Percentiles rank a stretch among this genome's conserved stretches.
Conservation (phyloP, 1,139 yeast genomes). For the Blastobotrys indianensis region DNA sequence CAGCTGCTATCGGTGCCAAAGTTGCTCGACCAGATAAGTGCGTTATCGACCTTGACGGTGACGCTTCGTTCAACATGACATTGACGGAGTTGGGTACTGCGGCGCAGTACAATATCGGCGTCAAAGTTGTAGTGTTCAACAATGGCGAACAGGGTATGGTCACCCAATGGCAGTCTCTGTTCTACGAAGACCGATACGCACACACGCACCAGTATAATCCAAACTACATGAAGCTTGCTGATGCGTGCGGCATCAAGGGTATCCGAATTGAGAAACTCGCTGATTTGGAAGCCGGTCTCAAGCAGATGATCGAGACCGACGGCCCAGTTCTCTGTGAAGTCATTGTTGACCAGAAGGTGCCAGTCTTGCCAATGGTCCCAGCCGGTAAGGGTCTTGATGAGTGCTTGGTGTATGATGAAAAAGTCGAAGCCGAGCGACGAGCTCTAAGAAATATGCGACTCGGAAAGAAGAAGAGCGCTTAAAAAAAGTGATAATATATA, state of each 20-base stretch:
- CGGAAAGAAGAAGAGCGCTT: slow-evolving; percentile 2
- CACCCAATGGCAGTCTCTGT: slow-evolving; percentile 97
- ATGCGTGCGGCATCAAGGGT: slow-evolving; percentile 87
- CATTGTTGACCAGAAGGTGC: slow-evolving; percentile 88
- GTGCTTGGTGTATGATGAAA: slow-evolving; percentile 78
- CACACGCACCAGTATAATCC: slow-evolving; percentile 97
- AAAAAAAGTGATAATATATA: no score
- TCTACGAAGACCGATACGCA: slow-evolving; percentile 92
- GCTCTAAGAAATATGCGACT: slow-evolving; percentile 53
- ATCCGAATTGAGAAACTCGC: slow-evolving; percentile 65
- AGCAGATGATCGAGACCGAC: slow-evolving; percentile 64
- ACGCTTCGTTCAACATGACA: slow-evolving; percentile 97
- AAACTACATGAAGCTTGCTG: slow-evolving; percentile 85
- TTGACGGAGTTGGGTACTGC: slow-evolving; percentile 89
- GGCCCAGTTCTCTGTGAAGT: slow-evolving; percentile 93
- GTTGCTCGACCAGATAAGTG: slow-evolving; percentile 90
- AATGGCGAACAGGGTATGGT: slow-evolving; percentile 99
- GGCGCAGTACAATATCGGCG: slow-evolving; percentile 86
- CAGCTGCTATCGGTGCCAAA: slow-evolving; percentile 98
- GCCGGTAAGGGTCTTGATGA: slow-evolving; percentile 93
- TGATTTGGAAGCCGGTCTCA: slow-evolving; percentile 56
- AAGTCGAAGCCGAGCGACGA: slow-evolving; percentile 67
- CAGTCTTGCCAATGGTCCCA: slow-evolving; percentile 98
- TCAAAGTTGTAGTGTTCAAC: slow-evolving; percentile 81
- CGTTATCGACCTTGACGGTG: slow-evolving; percentile 97